phyloP scores from a whole-genome alignment of 257 asterid genomes.

The Solanum paucissectum region DNA sequence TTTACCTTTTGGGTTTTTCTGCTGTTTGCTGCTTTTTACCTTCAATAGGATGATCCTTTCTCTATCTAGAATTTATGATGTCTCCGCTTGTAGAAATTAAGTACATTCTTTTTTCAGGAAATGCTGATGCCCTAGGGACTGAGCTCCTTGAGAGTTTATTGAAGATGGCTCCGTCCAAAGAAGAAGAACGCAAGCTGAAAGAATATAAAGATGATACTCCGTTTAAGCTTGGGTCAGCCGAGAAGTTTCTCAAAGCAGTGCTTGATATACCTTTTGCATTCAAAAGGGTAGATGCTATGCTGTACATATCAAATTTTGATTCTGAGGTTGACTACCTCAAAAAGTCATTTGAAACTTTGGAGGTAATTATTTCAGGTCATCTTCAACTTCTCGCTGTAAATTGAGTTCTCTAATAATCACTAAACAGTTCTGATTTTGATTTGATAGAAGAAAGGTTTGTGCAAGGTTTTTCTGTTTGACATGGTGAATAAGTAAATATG shows the following conservation, averaged over 20 bases:
- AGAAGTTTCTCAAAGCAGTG: slow-evolving; percentile 72
- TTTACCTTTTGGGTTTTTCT: not conserved
- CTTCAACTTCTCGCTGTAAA: not conserved
- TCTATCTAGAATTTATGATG: not conserved
- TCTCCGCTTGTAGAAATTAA: not conserved
- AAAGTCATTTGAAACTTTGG: slow-evolving; percentile 73
- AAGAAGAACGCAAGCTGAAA: slow-evolving; percentile 78
- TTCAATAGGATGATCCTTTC: not conserved
- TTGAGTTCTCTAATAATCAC: not conserved
- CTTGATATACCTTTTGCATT: slow-evolving; percentile 81
- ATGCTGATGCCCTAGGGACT: slow-evolving; percentile 60
- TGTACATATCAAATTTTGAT: slow-evolving; percentile 65
- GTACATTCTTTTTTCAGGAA: slow-evolving; percentile 42
- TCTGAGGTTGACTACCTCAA: slow-evolving; percentile 81
- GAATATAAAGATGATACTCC: slow-evolving; percentile 67
- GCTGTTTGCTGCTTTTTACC: not conserved
- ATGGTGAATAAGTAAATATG: not conserved
- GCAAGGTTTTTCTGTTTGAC: not conserved
- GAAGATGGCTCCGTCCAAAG: slow-evolving; percentile 95
- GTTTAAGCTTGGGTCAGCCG: slow-evolving; percentile 76
- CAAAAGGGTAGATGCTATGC: slow-evolving; percentile 77
- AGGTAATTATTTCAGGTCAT: slow-evolving; percentile 44
- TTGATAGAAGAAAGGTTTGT: not conserved
- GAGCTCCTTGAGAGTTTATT: slow-evolving; percentile 86
- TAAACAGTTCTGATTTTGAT: not conserved